A percentile compares a stretch with the other conserved stretches of the same genome.
These are phyloP conservation scores for Gaertneriomyces sp. DNA, from an alignment of 192 early-diverging fungal genomes.

Conservation along the genomic window DNA sequence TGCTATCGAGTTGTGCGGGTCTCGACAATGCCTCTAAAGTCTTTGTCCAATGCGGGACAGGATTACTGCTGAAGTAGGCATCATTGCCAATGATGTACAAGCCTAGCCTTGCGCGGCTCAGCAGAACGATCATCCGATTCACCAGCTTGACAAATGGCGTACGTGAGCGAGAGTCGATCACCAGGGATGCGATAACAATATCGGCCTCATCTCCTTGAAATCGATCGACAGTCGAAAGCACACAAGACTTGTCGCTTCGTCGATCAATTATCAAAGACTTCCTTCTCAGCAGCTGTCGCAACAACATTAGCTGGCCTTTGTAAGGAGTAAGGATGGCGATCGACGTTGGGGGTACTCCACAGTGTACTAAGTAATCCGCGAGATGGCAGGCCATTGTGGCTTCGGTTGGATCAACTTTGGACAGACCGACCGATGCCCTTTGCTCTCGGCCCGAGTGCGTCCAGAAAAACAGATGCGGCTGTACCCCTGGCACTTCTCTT, in stretches of 20 bases:
- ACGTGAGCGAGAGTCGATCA: slow-evolving; percentile 28
- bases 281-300: slow-evolving; percentile 25
- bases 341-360: slow-evolving; percentile 31
- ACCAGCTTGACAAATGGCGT: slow-evolving; percentile 33
- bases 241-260: not conserved
- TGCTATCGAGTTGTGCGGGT: slow-evolving; percentile 21
- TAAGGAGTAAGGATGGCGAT: slow-evolving; percentile 41
- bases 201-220: slow-evolving; percentile 38
- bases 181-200: slow-evolving; percentile 8
- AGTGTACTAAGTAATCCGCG: slow-evolving; percentile 18
- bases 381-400: slow-evolving; percentile 31
- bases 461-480: slow-evolving; percentile 36
- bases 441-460: slow-evolving; percentile 25
- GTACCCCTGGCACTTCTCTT: slow-evolving; percentile 29
- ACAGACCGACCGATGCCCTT: slow-evolving; percentile 29
- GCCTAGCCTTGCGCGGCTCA: slow-evolving; percentile 33
- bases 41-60: slow-evolving; percentile 27
- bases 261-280: not conserved
- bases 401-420: slow-evolving; percentile 29
- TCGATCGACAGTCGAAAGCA: slow-evolving; percentile 10
- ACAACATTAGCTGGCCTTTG: slow-evolving; percentile 37
- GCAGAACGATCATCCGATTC: slow-evolving; percentile 41
- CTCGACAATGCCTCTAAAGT: slow-evolving; percentile 24
- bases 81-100: slow-evolving; percentile 35
- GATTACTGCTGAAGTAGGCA: slow-evolving; percentile 31